These are phyloP conservation scores for Ottelia alismoides DNA, from an alignment of 106 monocot genomes.

Conservation along the genomic window DNA sequence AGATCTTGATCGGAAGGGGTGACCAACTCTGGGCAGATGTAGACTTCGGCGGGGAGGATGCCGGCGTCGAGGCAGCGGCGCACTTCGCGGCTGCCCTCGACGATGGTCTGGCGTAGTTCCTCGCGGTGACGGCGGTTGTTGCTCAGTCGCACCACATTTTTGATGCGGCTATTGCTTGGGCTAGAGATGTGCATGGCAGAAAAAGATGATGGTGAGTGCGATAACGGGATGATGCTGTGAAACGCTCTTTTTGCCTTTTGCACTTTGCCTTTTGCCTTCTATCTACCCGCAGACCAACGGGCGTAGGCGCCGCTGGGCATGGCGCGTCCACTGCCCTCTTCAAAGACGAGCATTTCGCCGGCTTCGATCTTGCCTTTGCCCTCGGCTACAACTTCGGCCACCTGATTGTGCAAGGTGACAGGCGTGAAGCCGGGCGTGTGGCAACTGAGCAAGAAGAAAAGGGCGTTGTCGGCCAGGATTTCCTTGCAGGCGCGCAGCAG, in stretches of 20 bases:
- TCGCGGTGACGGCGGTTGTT: not conserved
- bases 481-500: not conserved
- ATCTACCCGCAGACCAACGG: too few relatives aligned
- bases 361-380: not conserved
- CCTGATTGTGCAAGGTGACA: not conserved
- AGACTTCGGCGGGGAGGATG: not conserved
- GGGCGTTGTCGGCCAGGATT: not conserved
- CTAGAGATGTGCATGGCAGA: too few relatives aligned
- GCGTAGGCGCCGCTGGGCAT: not conserved
- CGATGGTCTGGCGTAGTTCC: not conserved
- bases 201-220: too few relatives aligned
- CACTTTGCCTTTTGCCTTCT: too few relatives aligned
- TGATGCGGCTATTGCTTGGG: not conserved
- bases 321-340: not conserved
- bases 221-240: too few relatives aligned
- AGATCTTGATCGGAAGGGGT: not conserved
- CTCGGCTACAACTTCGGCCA: not conserved
- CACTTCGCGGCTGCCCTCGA: not conserved
- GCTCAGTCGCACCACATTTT: not conserved
- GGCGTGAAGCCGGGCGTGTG: not conserved
- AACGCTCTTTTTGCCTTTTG: too few relatives aligned
- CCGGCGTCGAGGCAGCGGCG: not conserved
- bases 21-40: not conserved
- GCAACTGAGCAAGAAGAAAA: not conserved
- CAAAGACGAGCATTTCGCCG: not conserved